Evolutionary conservation across 2,329 filamentous ascomycete genomes (phyloP).

Genomic region (Ambrosiella xylebori): DNA sequence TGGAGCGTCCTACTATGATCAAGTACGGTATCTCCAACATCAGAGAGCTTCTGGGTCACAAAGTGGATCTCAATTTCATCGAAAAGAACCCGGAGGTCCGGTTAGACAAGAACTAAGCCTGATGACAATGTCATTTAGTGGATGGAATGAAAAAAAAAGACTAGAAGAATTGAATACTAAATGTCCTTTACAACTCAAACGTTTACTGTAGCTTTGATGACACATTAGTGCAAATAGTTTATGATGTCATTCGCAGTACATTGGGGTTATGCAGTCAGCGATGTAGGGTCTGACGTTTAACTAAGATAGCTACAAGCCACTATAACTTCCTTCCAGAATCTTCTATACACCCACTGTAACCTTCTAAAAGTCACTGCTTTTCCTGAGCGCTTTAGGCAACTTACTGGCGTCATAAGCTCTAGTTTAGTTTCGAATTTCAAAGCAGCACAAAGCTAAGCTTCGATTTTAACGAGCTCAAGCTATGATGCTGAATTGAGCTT

Average conservation of each 20-base stretch:
- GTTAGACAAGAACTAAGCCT: slow-evolving; percentile 58
- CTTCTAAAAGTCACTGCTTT: background rate
- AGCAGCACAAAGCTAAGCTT: no score
- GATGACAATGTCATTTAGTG: background rate
- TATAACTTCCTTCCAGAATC: background rate
- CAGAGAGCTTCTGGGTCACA: slow-evolving; percentile 80
- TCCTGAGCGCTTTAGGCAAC: background rate
- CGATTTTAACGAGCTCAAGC: background rate
- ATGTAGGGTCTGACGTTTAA: no score
- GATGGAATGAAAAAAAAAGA: slow-evolving; percentile 7
- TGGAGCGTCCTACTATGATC: slow-evolving; percentile 97
- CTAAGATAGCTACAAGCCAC: no score
- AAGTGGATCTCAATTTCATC: slow-evolving; percentile 87
- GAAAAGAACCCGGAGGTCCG: slow-evolving; percentile 80
- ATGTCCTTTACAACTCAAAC: background rate
- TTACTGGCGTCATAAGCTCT: background rate
- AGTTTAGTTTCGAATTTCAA: background rate
- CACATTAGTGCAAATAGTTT: background rate
- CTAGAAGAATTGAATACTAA: background rate
- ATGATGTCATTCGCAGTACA: background rate
- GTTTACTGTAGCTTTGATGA: no score
- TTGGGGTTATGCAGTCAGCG: background rate
- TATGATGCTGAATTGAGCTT: background rate
- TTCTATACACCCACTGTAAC: background rate
- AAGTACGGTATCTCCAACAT: slow-evolving; percentile 85